Conservation (phyloP, 2,329 filamentous ascomycete species). For the Delphinella strobiligena region DNA sequence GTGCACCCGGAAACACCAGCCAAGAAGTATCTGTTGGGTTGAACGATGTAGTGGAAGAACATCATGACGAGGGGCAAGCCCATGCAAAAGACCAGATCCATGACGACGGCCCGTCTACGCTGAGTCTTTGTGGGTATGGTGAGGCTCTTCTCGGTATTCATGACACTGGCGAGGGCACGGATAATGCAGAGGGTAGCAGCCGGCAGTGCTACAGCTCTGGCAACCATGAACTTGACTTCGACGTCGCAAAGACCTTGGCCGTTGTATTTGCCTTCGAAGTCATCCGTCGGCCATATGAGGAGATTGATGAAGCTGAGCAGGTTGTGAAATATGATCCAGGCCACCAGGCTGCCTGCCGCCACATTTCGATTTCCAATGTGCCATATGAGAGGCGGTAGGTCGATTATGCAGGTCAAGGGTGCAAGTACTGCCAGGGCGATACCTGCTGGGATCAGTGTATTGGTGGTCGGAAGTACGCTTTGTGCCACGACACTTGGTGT, state of each 20-base stretch:
- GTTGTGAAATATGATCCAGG: conserved; percentile 46
- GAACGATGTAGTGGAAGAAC: conserved; percentile 46
- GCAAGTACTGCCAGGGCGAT: conserved; percentile 38
- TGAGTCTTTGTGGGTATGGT: conserved; percentile 38
- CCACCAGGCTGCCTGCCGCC: conserved; percentile 43
- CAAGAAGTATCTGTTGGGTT: conserved; percentile 46
- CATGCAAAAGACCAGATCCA: conserved; percentile 47
- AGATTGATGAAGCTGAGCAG: conserved; percentile 49
- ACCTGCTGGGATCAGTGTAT: conserved; percentile 19
- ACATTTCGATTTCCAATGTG: conserved; percentile 51
- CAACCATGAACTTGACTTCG: conserved; percentile 46
- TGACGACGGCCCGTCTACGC: conserved; percentile 31
- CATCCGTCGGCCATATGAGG: conserved; percentile 51
- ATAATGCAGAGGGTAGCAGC: conserved; percentile 47
- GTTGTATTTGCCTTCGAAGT: conserved; percentile 42
- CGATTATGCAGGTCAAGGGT: conserved; percentile 38
- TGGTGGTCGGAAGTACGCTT: neutral
- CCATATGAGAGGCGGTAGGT: conserved; percentile 46
- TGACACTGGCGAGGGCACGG: conserved; percentile 45
- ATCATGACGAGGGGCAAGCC: conserved; percentile 43
- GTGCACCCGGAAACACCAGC: conserved; percentile 48
- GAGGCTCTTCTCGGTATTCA: conserved; percentile 45
- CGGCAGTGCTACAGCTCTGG: conserved; percentile 39
- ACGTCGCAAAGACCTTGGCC: conserved; percentile 54
- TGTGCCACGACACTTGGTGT: neutral